Evolutionary conservation across 164 flowering plant species (phyloP).

Genomic region (Dillenia suffruticosa): DNA sequence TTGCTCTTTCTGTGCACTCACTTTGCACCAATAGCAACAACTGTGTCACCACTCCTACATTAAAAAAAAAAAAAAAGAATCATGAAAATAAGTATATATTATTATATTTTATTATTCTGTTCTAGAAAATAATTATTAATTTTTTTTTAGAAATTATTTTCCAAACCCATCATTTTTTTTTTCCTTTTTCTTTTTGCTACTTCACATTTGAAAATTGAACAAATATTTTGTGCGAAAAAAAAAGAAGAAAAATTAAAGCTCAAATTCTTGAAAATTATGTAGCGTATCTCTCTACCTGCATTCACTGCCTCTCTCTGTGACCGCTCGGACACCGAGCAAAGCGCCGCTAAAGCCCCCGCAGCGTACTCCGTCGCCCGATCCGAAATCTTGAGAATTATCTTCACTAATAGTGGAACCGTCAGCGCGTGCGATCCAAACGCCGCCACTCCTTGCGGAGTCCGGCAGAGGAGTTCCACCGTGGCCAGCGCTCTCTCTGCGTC

Average conservation of each 20-base stretch:
- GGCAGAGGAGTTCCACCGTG: slow-evolving; percentile 79
- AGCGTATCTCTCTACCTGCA: slow-evolving; percentile 16
- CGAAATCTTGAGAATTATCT: slow-evolving; percentile 65
- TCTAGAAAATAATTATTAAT: no score
- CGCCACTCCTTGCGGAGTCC: slow-evolving; percentile 64
- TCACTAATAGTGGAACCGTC: slow-evolving; percentile 75
- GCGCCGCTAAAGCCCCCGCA: slow-evolving; percentile 67
- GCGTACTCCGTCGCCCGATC: slow-evolving; percentile 96
- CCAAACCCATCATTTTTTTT: no score
- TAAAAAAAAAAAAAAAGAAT: no score
- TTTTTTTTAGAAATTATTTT: no score
- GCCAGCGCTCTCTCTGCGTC: slow-evolving; percentile 91
- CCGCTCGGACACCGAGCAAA: slow-evolving; percentile 66
- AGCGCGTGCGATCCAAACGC: slow-evolving; percentile 68
- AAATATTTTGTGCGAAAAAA: no score
- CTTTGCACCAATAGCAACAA: slow-evolving; percentile 86
- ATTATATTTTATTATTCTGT: no score
- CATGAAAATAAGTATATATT: no score
- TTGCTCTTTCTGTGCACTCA: slow-evolving; percentile 85
- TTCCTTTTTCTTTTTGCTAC: no score
- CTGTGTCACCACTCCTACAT: slow-evolving; percentile 64
- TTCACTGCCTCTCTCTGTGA: slow-evolving; percentile 64
- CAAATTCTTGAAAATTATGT: no score
- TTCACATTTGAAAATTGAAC: no score
- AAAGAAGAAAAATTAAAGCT: no score